A percentile compares a stretch with the other conserved stretches of the same genome.
phyloP scores from a whole-genome alignment of 2,329 filamentous ascomycete species.

The Pseudovirgaria hyperparasitica region DNA sequence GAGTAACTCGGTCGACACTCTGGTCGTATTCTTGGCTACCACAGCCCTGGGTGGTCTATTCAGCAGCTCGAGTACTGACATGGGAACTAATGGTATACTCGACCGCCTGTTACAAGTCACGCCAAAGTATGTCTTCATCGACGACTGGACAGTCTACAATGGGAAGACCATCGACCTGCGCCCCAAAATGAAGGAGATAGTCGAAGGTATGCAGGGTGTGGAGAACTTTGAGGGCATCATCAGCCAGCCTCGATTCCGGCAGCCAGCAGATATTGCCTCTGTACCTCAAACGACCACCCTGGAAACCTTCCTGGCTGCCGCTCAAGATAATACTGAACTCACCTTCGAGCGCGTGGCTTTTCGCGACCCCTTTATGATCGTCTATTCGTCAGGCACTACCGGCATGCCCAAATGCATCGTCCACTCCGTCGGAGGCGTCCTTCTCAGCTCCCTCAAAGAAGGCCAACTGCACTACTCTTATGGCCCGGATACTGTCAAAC shows the following conservation, averaged over 20 bases:
- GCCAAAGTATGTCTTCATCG: conserved; percentile 71
- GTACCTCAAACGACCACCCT: conserved; percentile 38
- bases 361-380: conserved; percentile 63
- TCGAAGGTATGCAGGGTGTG: conserved; percentile 48
- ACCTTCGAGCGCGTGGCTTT: conserved; percentile 52
- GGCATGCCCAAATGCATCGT: conserved; percentile 79
- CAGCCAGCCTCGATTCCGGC: conserved; percentile 51
- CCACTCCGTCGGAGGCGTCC: conserved; percentile 55
- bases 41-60: conserved; percentile 63
- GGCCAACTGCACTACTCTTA: conserved; percentile 38
- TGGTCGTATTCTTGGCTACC: conserved; percentile 57
- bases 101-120: conserved; percentile 63
- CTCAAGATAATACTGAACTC: conserved; percentile 25
- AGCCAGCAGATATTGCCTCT: conserved; percentile 44
- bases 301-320: conserved; percentile 27
- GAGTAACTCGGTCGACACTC: conserved; percentile 61
- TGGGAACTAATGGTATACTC: conserved; percentile 66
- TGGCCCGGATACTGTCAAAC: conserved; percentile 27
- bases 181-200: conserved; percentile 56
- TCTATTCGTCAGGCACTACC: conserved; percentile 70
- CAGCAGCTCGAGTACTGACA: conserved; percentile 66
- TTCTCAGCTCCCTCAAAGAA: conserved; percentile 52
- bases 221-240: conserved; percentile 51
- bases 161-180: conserved; percentile 61
- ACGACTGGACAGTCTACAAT: conserved; percentile 70